phyloP scores from a whole-genome alignment of 1,284 basidiomycete species.

The Boletus mariae region DNA sequence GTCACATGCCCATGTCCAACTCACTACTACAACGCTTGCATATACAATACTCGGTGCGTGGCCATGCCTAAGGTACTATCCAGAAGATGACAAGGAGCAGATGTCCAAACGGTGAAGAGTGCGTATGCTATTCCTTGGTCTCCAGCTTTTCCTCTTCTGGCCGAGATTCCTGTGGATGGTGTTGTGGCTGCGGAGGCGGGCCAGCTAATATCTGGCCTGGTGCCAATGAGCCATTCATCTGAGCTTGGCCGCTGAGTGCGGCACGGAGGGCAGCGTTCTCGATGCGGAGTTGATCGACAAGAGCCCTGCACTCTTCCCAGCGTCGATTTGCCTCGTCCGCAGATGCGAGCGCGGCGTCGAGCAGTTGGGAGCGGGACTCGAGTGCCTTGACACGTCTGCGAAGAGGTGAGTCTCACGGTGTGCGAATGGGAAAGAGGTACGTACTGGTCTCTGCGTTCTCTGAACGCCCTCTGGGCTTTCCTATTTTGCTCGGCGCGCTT shows the following conservation, averaged over 20 bases:
- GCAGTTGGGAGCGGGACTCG: conserved; percentile 74
- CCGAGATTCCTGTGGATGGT: conserved; percentile 22
- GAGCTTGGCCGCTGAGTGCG: conserved; percentile 41
- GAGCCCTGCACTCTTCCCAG: conserved; percentile 79
- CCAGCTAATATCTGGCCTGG: conserved; percentile 29
- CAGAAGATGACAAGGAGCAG: conserved; percentile 8
- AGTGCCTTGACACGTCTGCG: conserved; percentile 76
- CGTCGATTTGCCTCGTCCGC: conserved; percentile 82
- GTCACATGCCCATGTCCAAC: neutral
- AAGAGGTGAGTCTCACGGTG: conserved; percentile 15
- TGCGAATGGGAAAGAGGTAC: conserved; percentile 22
- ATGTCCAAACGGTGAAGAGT: neutral
- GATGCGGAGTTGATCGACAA: conserved; percentile 76
- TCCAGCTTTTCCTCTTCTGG: conserved; percentile 32
- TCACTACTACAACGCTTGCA: conserved; percentile 10
- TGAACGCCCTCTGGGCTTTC: conserved; percentile 80
- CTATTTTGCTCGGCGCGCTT: conserved; percentile 85
- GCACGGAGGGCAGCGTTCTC: conserved; percentile 67
- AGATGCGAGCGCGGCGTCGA: conserved; percentile 76
- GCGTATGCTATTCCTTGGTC: conserved; percentile 23
- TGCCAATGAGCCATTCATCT: conserved; percentile 29
- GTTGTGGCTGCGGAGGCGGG: conserved; percentile 18
- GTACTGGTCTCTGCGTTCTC: conserved; percentile 80
- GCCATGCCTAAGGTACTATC: conserved; percentile 3
- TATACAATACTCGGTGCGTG: conserved; percentile 21